Base-by-base conservation (phyloP, 2,329 filamentous ascomycete species). In the Teratosphaeria zuluensis region DNA sequence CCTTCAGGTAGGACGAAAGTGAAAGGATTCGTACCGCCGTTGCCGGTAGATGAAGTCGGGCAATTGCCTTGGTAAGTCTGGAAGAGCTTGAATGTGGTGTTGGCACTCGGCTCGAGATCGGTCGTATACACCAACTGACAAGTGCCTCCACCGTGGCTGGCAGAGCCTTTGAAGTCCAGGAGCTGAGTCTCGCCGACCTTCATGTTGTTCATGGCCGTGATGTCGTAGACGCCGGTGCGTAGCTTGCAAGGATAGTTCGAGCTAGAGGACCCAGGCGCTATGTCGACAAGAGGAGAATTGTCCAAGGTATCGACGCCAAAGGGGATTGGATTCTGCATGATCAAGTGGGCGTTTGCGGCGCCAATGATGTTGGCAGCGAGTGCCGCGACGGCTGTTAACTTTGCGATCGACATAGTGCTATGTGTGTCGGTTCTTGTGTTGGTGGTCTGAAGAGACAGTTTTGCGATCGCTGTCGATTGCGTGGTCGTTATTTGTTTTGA, bases 61-160 rank as follows among this genome's bases (percentile, higher is more conserved):
- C 94, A 97, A 14, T 90, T 91, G 54, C 92, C 92, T 66, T 92
- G 82, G 56, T 90, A 89, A 0, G 87, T 90, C 70, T 95, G 85
- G 74, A 97, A 94, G 61, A 96, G 90, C 75, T 94, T 94, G 83
- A 86, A 97, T 8, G 80, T 78, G 1, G 85, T 88, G 62, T 80
- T 70, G 61, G 81, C 81, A 42, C 81, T 86, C 0, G 92, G 91
- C 16, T 81, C 72, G 32, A 81, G 76, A 68, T 96, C 92, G 7
- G 86, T 88, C 0, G 90, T 90, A 65, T 97, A 77, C 11, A 86
- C 86, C 46, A 97, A 73, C 69, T 97, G 92, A 75, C 92, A 97
- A 1, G 89, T 94, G 0, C 94, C 94, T 54, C 94, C 94, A 11
- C 90, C 90, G 66, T 99, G 94, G 0, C 85, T 83, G 1, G 92